Conservation (phyloP, 768 basidiomycete species). For the Tulasnella sp. region DNA sequence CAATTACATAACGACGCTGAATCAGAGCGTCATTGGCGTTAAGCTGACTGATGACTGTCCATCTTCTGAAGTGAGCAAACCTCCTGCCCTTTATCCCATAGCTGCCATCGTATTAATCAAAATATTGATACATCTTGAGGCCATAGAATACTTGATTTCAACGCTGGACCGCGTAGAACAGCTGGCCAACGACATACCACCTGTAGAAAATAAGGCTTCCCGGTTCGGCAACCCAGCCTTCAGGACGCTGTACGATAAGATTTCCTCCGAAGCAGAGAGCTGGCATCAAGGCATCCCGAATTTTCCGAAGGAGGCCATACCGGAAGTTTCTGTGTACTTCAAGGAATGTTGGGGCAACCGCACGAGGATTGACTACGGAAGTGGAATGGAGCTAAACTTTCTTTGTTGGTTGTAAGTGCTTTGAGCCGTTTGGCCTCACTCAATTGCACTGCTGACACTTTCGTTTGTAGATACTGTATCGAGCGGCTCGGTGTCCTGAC, state of each 20-base stretch:
- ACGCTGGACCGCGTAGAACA: slow-evolving; percentile 65
- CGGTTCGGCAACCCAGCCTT: slow-evolving; percentile 98
- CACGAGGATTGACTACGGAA: slow-evolving; percentile 95
- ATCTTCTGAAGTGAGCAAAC: slow-evolving; percentile 54
- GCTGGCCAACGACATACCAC: slow-evolving; percentile 66
- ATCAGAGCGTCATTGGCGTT: slow-evolving; percentile 66
- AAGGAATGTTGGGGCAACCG: slow-evolving; percentile 87
- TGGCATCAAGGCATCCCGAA: slow-evolving; percentile 59
- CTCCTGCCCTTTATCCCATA: neutral
- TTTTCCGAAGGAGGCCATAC: slow-evolving; percentile 53
- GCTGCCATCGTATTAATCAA: neutral
- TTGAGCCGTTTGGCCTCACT: neutral
- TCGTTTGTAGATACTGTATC: slow-evolving; percentile 63
- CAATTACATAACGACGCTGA: slow-evolving; percentile 67
- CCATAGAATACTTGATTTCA: slow-evolving; percentile 54
- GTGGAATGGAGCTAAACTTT: slow-evolving; percentile 98
- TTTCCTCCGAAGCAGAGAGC: slow-evolving; percentile 53
- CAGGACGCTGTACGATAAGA: slow-evolving; percentile 80
- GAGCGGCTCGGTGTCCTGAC: slow-evolving; percentile 62
- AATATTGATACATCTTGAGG: slow-evolving; percentile 42
- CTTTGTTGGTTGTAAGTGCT: slow-evolving; percentile 85
- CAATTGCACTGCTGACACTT: neutral
- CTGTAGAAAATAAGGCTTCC: slow-evolving; percentile 84
- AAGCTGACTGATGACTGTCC: slow-evolving; percentile 66
- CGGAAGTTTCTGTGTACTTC: slow-evolving; percentile 78